phyloP scores from a whole-genome alignment of 768 basidiomycete species.

The Mycena galopus region DNA sequence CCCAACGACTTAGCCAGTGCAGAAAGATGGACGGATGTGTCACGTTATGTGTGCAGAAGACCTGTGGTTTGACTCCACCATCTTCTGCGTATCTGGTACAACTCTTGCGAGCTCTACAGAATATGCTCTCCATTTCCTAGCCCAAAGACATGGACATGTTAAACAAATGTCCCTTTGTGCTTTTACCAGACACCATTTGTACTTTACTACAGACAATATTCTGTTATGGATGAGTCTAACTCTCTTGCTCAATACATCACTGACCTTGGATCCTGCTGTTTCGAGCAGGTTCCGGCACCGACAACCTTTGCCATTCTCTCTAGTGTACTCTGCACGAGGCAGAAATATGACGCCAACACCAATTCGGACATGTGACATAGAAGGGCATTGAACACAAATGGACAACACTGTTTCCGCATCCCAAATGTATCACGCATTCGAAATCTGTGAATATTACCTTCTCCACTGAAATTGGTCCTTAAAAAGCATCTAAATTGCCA shows the following conservation, averaged over 20 bases:
- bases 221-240: background rate
- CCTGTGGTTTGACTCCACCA: conserved; percentile 11
- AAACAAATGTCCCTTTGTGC: conserved; percentile 31
- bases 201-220: conserved; percentile 12
- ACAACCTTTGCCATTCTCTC: conserved; percentile 1
- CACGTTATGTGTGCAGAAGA: conserved; percentile 10
- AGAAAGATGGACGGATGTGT: too few species aligned
- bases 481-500: too few species aligned
- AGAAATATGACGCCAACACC: conserved; percentile 30
- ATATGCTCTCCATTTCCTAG: conserved; percentile 21
- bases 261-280: background rate
- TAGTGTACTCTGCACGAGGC: conserved; percentile 18
- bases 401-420: too few species aligned
- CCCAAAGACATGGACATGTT: background rate
- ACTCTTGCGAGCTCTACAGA: conserved; percentile 10
- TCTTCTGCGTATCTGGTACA: conserved; percentile 18
- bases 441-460: too few species aligned
- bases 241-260: background rate
- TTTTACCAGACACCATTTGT: conserved; percentile 9
- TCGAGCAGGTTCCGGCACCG: background rate
- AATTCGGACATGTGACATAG: too few species aligned
- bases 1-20: too few species aligned
- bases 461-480: too few species aligned
- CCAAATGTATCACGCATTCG: too few species aligned
- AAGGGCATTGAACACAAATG: too few species aligned